These are phyloP conservation scores for Apiotrichum sp. DNA, from an alignment of 1,284 basidiomycete genomes.

Conservation along the genomic window DNA sequence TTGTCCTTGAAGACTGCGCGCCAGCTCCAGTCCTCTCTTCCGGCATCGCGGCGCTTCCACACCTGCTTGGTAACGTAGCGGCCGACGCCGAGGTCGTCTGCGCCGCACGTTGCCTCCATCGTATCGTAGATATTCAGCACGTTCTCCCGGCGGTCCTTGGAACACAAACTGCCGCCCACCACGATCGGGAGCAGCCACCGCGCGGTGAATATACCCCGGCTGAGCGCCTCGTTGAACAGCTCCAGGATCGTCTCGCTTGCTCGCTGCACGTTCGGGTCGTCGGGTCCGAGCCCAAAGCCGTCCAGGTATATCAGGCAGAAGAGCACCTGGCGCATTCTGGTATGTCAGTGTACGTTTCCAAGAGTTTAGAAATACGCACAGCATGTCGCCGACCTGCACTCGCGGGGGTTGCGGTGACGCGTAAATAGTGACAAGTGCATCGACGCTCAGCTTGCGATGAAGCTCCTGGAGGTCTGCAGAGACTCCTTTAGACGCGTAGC, in stretches of 20 bases:
- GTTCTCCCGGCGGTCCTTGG: neutral
- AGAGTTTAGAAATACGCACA: neutral
- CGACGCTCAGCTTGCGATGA: slow-evolving; percentile 3
- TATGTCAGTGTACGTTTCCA: neutral
- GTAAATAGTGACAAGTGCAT: slow-evolving; percentile 8
- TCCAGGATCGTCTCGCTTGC: slow-evolving; percentile 12
- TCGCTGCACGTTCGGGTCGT: slow-evolving; percentile 1
- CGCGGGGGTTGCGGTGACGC: slow-evolving; percentile 8
- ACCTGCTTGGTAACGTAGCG: slow-evolving; percentile 4
- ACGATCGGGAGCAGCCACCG: slow-evolving; percentile 13
- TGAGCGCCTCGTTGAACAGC: slow-evolving; percentile 10
- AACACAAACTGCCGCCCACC: neutral
- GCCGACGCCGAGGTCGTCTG: slow-evolving; percentile 9
- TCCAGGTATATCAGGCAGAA: slow-evolving; percentile 9
- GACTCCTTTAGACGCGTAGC: neutral
- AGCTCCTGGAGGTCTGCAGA: slow-evolving; percentile 1
- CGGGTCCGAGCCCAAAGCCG: slow-evolving; percentile 1
- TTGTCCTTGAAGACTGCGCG: neutral
- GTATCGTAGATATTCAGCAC: slow-evolving; percentile 7
- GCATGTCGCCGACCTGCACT: slow-evolving; percentile 10
- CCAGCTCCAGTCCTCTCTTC: neutral
- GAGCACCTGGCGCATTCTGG: slow-evolving; percentile 3
- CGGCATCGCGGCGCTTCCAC: slow-evolving; percentile 5
- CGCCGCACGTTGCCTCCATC: slow-evolving; percentile 12
- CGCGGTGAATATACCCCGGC: slow-evolving; percentile 10